Evolutionary conservation across 345 rosid species (phyloP), one percentile per base, ranked within the genome.

Genomic region (Corchorus capsularis): DNA sequence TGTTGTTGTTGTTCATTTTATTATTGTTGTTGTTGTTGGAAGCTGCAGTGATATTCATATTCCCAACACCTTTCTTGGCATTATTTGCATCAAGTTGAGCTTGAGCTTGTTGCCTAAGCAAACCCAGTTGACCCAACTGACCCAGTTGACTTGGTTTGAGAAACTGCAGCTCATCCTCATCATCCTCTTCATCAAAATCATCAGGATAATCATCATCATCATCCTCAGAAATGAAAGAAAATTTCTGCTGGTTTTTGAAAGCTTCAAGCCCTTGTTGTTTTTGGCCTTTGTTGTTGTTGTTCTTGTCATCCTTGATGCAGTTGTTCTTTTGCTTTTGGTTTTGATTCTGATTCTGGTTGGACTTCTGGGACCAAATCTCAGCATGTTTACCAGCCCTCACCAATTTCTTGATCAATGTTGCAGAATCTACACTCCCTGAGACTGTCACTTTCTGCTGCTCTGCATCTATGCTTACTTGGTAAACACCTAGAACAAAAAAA

Each of bases 401-500:
- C 70, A 93, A 83, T 79, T 93, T 93, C 79, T 86, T 91, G 74
- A 93, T 93, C 89, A 93, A 84, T 56, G 80, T 85, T 43, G 87
- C 82, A 50, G 91, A 77, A 66, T 86, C 97, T 27, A 93, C 89
- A 72, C 79, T 84, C 27, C 97, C 97, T 73, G 85, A 86, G 62
- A 93, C 84, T 3, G 94, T 84, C 10, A 93, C 97, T 80, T 83
- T 93, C 80, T 91, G 96, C 52, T 89, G 93, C 65, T 93, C 97
- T 16, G 89, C 80, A 72, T 93, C 97, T 75, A 91, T 80, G 79
- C 50, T 87, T 55, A 91, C 94, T 72, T 80, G 90, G 74, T 82
- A 93, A 73, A 93, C 96, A 12, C 97, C 97, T 93, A 81, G 1
- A 71, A 53, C 70, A 78, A 50, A 16, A 62, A 43, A 10, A 12